Conservation (phyloP, 169 alveolate species). For the Blepharisma undulans region DNA sequence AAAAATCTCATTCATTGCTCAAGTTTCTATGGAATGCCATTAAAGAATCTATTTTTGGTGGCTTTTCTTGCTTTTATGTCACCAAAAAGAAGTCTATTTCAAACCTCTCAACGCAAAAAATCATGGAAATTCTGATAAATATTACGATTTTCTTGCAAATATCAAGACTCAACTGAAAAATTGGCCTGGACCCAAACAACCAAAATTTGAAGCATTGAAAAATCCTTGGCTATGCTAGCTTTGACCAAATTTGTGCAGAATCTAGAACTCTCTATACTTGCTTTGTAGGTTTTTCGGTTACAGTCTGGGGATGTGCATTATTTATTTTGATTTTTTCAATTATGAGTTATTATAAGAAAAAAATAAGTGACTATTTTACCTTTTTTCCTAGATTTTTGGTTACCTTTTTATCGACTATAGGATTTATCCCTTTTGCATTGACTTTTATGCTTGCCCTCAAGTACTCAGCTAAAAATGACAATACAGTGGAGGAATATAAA, state of each 20-base stretch:
- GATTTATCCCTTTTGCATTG: not conserved
- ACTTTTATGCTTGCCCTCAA: not conserved
- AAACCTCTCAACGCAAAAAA: not conserved
- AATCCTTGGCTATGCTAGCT: not conserved
- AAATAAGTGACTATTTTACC: not conserved
- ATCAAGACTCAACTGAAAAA: not conserved
- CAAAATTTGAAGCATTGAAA: not conserved
- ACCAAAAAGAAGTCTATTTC: not conserved
- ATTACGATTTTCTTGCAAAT: not conserved
- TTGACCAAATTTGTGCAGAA: not conserved
- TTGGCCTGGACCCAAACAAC: not conserved
- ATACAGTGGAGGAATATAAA: not conserved
- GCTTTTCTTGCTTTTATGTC: not conserved
- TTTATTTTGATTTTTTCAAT: not conserved
- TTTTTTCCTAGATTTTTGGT: not conserved
- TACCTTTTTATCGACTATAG: not conserved
- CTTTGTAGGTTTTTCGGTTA: not conserved
- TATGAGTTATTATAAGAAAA: not conserved
- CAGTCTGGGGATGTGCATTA: not conserved
- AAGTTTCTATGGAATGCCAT: no score
- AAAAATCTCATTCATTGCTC: not conserved
- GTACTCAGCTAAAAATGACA: not conserved
- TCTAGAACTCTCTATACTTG: not conserved
- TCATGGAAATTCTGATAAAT: not conserved
- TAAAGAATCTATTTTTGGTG: not conserved